These are phyloP conservation scores for Trypanosomatidae sp. DNA, from an alignment of 208 protist species.

Conservation along the genomic window DNA sequence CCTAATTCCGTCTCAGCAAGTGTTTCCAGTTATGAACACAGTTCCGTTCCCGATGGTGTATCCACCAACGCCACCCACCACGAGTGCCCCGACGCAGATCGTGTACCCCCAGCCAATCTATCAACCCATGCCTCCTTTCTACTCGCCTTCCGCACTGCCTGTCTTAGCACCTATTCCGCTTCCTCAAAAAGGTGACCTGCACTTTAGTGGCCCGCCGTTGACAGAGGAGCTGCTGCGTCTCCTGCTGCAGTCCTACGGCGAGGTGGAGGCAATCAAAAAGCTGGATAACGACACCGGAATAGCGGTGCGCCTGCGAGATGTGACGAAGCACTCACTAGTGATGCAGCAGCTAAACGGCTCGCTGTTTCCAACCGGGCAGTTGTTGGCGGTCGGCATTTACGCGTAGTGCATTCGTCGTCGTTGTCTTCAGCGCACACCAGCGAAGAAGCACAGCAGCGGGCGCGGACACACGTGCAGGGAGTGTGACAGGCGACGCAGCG, in stretches of 20 bases:
- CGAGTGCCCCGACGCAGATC: conserved; percentile 36
- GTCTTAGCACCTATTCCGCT: conserved; percentile 30
- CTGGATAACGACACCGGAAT: conserved; percentile 49
- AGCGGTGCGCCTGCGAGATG: conserved; percentile 62
- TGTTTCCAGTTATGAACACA: conserved; percentile 39
- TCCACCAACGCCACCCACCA: conserved; percentile 29
- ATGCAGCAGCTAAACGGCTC: conserved; percentile 78
- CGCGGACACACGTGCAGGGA: background rate
- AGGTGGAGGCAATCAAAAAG: conserved; percentile 47
- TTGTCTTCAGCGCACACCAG: background rate
- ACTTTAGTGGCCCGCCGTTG: conserved; percentile 56
- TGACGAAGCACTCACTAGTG: conserved; percentile 49
- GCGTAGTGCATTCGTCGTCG: conserved; percentile 23
- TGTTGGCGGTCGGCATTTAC: conserved; percentile 68
- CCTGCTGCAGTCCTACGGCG: conserved; percentile 69
- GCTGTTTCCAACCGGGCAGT: conserved; percentile 72
- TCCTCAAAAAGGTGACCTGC: conserved; percentile 72
- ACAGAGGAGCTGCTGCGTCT: conserved; percentile 58
- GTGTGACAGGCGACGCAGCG: background rate
- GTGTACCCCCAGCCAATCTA: conserved; percentile 43
- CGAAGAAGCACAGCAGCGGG: background rate
- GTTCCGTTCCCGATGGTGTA: conserved; percentile 63
- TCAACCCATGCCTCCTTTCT: conserved; percentile 29
- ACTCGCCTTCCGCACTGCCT: conserved; percentile 27
- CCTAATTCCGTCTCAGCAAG: conserved; percentile 60